Evolutionary conservation across 1,284 basidiomycete species (phyloP), one percentile per base, ranked within the genome.

Genomic region (Ustilago shanxiensis): DNA sequence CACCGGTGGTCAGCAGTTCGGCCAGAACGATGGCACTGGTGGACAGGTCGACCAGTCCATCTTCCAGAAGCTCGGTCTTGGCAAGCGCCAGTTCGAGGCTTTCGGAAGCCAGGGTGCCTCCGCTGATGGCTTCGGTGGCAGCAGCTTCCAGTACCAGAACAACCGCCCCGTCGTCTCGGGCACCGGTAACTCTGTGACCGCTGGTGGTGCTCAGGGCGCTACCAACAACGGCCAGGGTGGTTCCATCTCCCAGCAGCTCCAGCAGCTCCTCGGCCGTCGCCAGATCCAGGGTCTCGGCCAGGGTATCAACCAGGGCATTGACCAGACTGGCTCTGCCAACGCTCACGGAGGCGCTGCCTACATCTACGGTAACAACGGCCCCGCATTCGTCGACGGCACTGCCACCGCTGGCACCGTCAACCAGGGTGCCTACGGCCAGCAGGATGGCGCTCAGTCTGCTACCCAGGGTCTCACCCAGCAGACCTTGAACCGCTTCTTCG

Each of bases 161-260:
- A 69, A 63, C 66, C 60, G 66, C n/a, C 66, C 66, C 44, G 66
- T 69, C 24, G 66, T 69, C 18, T 57, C 45, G 41, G 66, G 66
- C 26, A 54, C 55, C 26, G 66, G 66, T 31, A 69, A 63, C 66
- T 63, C 60, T 6, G 60, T 69, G 26, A 69, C 66, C 31, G 56
- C 66, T 39, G 66, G 66, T 51, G 66, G 60, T 31, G 31, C 60
- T 24, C 60, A 69, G 60, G 60, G 60, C 41, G 31, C 60, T 20
- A 57, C 56, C 60, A 69, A 69, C 60, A 69, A 69, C 56, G 66
- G 66, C 13, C 66, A 69, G 62, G 67, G 64, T 33, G 64, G 64
- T 5, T 35, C 33, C n/a, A 72, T 72, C 58, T 29, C 29, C 22
- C 69, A 72, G 59, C 18, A 41, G 10, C 54, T 72, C 35, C 14